Conservation (phyloP, 768 basidiomycete genomes). For the Serendipita vermifera region DNA sequence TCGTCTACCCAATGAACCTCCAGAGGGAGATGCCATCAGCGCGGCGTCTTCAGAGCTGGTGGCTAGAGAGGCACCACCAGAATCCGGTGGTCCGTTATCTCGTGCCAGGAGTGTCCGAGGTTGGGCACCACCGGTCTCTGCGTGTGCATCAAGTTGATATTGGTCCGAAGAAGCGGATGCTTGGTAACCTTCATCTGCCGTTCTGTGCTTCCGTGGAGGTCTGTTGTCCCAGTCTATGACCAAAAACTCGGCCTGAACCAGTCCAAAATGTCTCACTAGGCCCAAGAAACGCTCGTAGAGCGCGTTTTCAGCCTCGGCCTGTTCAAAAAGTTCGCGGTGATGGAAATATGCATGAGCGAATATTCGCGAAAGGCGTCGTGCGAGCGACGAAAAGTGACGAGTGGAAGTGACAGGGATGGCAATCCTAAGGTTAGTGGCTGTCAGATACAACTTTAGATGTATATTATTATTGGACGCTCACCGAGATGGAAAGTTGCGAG, state of each 20-base stretch:
- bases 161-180: too few species aligned
- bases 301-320: constrained; percentile 80
- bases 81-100: too few species aligned
- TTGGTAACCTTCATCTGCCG: neutral
- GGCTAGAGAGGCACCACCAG: neutral
- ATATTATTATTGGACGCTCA: constrained; percentile 25
- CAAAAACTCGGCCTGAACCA: constrained; percentile 73
- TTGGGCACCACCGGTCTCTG: too few species aligned
- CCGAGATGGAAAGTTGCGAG: constrained; percentile 86
- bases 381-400: constrained; percentile 81
- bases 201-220: neutral
- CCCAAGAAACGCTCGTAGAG: constrained; percentile 83
- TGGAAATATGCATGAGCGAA: constrained; percentile 96
- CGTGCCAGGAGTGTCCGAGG: neutral
- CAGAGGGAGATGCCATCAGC: constrained; percentile 1
- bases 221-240: constrained; percentile 34
- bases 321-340: constrained; percentile 82
- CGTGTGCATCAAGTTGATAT: neutral
- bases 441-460: neutral
- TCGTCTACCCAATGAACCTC: neutral
- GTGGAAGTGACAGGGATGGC: constrained; percentile 69
- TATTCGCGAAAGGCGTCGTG: constrained; percentile 82
- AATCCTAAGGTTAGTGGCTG: constrained; percentile 35
- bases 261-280: constrained; percentile 62
- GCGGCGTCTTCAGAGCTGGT: neutral